Evolutionary conservation across 2,329 filamentous ascomycete genomes (phyloP), one percentile per base, ranked within the genome.

Genomic region (Chaetothyriales sp.): DNA sequence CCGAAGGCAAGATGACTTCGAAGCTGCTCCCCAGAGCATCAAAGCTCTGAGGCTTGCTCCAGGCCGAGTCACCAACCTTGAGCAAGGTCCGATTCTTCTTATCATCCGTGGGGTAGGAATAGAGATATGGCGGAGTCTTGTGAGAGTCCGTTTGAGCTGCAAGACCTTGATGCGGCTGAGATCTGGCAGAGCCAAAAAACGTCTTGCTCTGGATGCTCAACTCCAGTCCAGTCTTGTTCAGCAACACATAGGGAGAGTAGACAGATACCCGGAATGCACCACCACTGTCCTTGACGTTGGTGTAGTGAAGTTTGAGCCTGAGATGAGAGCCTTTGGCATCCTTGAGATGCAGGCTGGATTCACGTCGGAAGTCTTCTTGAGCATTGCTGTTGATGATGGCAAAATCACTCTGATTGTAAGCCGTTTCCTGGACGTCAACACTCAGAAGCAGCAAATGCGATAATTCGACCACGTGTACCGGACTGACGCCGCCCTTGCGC

Each of bases 31-130:
- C 92, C 57, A 98, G 92, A 18, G 92, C 92, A 63, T 98, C 93
- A 61, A 98, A 95, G 75, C 87, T 95, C 65, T 96, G 90, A 0
- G 90, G 87, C 64, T 92, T 95, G 69, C 92, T 96, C 93, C 92
- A 98, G 53, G 82, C 79, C 0, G 92, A 95, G 50, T 93, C 84
- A 4, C 84, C 87, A 43, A 95, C 79, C 68, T 86, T 93, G 53
- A 98, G 72, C 44, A 94, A 71, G 5, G 87, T 88, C 57, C 92
- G 81, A 65, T 98, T 98, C 60, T 87, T 86, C 59, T 86, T 84
- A 62, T 98, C 92, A 57, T 95, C 85, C 18, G 77, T 86, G 1
- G 80, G 79, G 64, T 84, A 98, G 0, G 92, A 95, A 67, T 96
- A 98, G 88, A 98, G 95, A 64, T 95, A 86, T 0, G 93, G 92